Conservation (phyloP, 2,329 filamentous ascomycete species). For the Venturiaceae sp. region DNA sequence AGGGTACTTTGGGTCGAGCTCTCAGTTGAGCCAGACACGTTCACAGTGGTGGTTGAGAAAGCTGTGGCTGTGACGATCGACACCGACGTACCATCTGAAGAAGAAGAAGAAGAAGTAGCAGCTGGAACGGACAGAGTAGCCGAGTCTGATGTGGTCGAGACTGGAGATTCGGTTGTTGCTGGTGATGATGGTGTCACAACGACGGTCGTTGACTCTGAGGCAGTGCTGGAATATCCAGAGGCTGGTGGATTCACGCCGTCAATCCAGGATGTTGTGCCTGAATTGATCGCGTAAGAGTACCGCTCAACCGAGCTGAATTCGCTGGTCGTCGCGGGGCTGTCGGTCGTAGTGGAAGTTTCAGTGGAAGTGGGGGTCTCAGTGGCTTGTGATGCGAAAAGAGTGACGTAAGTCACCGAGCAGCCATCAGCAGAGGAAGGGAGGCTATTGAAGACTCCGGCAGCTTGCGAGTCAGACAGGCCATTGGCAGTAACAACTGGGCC, state of each 20-base stretch:
- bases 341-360: background rate
- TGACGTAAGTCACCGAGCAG: constrained; percentile 2
- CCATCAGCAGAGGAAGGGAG: too few relatives aligned
- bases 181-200: background rate
- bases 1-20: too few relatives aligned
- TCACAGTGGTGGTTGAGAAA: background rate
- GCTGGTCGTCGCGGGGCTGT: background rate
- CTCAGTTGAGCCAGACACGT: background rate
- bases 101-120: background rate
- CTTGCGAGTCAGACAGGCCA: too few relatives aligned
- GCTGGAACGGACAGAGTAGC: background rate
- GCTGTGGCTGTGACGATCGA: background rate
- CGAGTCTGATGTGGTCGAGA: background rate
- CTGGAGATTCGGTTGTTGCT: background rate
- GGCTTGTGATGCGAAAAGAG: too few relatives aligned
- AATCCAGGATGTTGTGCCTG: constrained; percentile 23
- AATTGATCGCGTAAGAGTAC: constrained; percentile 23
- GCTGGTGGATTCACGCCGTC: constrained; percentile 18
- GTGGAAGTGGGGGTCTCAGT: background rate
- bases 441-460: too few relatives aligned
- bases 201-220: constrained; percentile 1
- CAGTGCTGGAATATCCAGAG: constrained; percentile 9
- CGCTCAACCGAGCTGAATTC: constrained; percentile 13
- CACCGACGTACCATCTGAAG: background rate
- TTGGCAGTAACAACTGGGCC: too few relatives aligned